A percentile compares a stretch with the other conserved stretches of the same genome.
Conservation (phyloP, 2,329 filamentous ascomycete species). For the Calcarisporium arbuscula region DNA sequence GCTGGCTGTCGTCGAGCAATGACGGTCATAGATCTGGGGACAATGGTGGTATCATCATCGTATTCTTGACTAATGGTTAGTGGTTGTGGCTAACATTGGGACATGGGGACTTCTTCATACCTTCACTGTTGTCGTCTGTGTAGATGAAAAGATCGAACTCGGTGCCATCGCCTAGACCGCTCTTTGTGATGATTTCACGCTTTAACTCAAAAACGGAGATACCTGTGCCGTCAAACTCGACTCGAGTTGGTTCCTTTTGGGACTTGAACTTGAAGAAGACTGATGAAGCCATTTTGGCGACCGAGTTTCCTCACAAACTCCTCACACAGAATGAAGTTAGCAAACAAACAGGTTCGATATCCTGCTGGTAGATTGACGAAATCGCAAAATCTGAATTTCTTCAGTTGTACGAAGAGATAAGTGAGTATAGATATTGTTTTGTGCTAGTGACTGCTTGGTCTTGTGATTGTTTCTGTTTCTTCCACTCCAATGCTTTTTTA, state of each 20-base stretch:
- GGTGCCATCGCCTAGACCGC: slow-evolving; percentile 86
- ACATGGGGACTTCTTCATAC: slow-evolving; percentile 44
- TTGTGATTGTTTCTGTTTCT: slow-evolving; percentile 25
- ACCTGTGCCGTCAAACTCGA: slow-evolving; percentile 94
- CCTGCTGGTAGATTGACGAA: neutral
- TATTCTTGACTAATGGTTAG: slow-evolving; percentile 60
- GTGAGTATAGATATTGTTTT: slow-evolving; percentile 23
- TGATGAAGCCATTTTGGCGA: slow-evolving; percentile 76
- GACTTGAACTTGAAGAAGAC: slow-evolving; percentile 99
- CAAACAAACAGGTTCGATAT: slow-evolving; percentile 8
- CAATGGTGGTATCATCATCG: slow-evolving; percentile 96
- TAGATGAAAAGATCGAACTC: slow-evolving; percentile 96
- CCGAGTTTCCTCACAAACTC: slow-evolving; percentile 11
- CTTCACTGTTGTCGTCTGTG: slow-evolving; percentile 84
- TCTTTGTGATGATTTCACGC: slow-evolving; percentile 94
- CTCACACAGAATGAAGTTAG: slow-evolving; percentile 18
- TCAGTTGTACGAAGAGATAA: slow-evolving; percentile 22
- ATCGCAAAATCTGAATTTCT: too few species aligned
- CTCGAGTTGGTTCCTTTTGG: slow-evolving; percentile 87
- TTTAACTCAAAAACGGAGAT: slow-evolving; percentile 99
- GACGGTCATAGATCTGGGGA: slow-evolving; percentile 89
- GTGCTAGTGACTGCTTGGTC: slow-evolving; percentile 15
- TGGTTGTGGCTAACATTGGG: neutral
- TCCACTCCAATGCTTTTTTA: slow-evolving; percentile 32
- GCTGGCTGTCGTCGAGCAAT: slow-evolving; percentile 83